Evolutionary conservation across 495 filamentous ascomycete species (phyloP).

Genomic region (Thermochaetoides thermophila): DNA sequence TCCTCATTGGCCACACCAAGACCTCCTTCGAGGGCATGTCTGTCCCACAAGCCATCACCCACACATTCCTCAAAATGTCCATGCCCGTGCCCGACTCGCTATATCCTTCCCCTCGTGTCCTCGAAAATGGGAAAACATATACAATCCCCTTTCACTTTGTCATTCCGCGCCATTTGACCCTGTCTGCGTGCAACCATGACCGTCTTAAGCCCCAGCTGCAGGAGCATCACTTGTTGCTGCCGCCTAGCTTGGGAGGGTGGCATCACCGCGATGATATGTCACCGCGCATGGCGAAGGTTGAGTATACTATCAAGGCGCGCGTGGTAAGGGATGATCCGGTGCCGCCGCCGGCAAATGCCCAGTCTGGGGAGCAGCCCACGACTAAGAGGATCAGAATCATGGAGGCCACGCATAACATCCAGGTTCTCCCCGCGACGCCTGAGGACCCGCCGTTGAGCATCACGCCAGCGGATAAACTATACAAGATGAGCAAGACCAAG

Average conservation of each 20-base stretch:
- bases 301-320: slow-evolving; percentile 55
- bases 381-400: slow-evolving; percentile 22
- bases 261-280: slow-evolving; percentile 66
- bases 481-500: slow-evolving; percentile 60
- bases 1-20: slow-evolving; percentile 52
- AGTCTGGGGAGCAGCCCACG: slow-evolving; percentile 4
- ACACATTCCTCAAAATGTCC: slow-evolving; percentile 61
- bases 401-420: slow-evolving; percentile 43
- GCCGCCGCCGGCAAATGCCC: slow-evolving; percentile 4
- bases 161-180: slow-evolving; percentile 57
- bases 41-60: slow-evolving; percentile 28
- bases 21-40: slow-evolving; percentile 28
- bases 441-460: slow-evolving; percentile 68
- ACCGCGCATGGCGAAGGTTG: slow-evolving; percentile 64
- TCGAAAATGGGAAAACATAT: slow-evolving; percentile 52
- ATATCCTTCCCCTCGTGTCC: slow-evolving; percentile 55
- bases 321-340: slow-evolving; percentile 25
- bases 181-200: slow-evolving; percentile 34
- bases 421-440: slow-evolving; percentile 55
- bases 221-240: slow-evolving; percentile 61
- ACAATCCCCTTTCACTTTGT: slow-evolving; percentile 79
- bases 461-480: slow-evolving; percentile 42
- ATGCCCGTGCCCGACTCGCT: slow-evolving; percentile 59
- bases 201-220: slow-evolving; percentile 41
- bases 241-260: slow-evolving; percentile 66